Conservation (phyloP, 345 rosid genomes). For the Eutrema heterophyllum region DNA sequence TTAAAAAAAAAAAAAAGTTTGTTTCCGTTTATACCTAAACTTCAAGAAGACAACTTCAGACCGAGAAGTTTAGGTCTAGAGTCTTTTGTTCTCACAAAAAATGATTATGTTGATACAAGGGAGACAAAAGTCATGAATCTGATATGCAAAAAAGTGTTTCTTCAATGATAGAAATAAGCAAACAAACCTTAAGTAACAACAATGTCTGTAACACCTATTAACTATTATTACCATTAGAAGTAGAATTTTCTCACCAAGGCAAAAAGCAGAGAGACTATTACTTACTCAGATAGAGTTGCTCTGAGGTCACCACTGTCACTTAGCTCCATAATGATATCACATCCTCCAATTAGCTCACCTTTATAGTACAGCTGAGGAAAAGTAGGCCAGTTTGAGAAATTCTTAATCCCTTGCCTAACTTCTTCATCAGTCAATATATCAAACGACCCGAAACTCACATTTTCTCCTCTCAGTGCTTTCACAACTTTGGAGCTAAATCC, state of each 20-base stretch:
- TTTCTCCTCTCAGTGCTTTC: conserved; percentile 66
- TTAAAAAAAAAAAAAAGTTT: too few relatives aligned
- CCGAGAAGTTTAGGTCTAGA: neutral
- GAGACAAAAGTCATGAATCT: neutral
- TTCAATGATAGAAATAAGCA: conserved; percentile 6
- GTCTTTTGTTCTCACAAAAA: too few relatives aligned
- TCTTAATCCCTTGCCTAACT: conserved; percentile 89
- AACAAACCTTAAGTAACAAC: conserved; percentile 18
- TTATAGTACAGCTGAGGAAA: conserved; percentile 91
- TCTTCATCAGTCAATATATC: conserved; percentile 80
- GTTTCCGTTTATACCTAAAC: too few relatives aligned
- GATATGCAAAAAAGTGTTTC: neutral
- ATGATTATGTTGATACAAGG: neutral
- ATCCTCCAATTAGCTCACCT: conserved; percentile 97
- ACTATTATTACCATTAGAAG: neutral
- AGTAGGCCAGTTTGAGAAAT: conserved; percentile 94
- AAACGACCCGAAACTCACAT: conserved; percentile 66
- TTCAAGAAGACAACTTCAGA: too few relatives aligned
- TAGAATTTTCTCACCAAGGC: neutral
- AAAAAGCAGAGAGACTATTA: neutral
- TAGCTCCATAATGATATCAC: conserved; percentile 85
- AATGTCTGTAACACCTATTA: conserved; percentile 14
- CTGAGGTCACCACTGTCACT: conserved; percentile 64
- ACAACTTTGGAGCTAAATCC: conserved; percentile 97
- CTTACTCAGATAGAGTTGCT: conserved; percentile 70